Base-by-base conservation (phyloP, 2,329 filamentous ascomycete genomes). In the Pseudogymnoascus sp. region DNA sequence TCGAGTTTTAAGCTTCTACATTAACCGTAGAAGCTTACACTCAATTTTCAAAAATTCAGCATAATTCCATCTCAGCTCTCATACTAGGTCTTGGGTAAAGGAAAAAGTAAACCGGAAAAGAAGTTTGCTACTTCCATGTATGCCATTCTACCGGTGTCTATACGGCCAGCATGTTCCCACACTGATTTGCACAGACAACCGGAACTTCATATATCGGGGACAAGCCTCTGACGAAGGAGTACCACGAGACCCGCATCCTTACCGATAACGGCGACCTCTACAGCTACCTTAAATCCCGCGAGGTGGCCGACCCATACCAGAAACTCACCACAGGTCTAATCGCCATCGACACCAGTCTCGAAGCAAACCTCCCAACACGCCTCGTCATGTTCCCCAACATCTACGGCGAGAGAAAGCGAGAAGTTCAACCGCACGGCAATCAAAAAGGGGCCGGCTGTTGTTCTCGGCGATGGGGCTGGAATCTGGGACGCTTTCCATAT, bases 331-430 rank as follows among this genome's bases (percentile, higher is more conserved):
- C 76, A 1, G 78, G 81, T 62, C 65, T 82, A 5, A 68, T 70
- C 3, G 76, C 80, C 10, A 66, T 80, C 1, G 72, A 77, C 5
- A 67, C 69, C 0, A 77, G 77, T 1, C 64, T 76, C 13, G 69
- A 72, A 15, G 48, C 72, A 0, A 73, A 74, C 2, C 75, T 83
- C 1, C 75, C 75, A 62, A 78, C 79, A 0, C 71, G 76, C 48
- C 73, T 80, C 55, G 70, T 82, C 48, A 79, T 78, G 73, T 71
- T 74, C 0, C 78, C 78, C 0, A 74, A 74, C 3, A 78, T 83
- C 55, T 83, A 77, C 66, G 80, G 80, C 15, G 62, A 66, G 1
- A 77, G 78, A 5, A 52, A 72, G 69, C 0, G 79, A 78, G 1
- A 66, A 72, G 0, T 80, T 78, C 66, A 76, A 79, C 37, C 69